These are phyloP conservation scores for Fusarium temperatum DNA, from an alignment of 2,329 filamentous ascomycete genomes.

Conservation along the genomic window DNA sequence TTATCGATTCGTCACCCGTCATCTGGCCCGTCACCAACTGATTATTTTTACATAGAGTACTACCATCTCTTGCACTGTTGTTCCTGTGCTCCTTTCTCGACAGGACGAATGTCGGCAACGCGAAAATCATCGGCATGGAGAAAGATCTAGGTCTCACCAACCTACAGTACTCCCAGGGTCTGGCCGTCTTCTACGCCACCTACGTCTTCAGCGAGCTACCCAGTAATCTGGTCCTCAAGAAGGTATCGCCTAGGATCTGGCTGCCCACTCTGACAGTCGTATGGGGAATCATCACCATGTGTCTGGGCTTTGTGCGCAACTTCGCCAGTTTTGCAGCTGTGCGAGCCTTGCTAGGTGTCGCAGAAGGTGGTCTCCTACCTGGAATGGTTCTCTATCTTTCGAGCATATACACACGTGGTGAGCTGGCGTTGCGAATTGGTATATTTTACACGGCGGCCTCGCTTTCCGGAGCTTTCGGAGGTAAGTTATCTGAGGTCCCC, in stretches of 20 bases:
- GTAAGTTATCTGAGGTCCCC: not conserved
- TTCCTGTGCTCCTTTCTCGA: slow-evolving; percentile 53
- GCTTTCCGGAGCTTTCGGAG: slow-evolving; percentile 48
- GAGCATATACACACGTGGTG: slow-evolving; percentile 66
- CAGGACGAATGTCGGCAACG: slow-evolving; percentile 78
- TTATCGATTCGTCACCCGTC: not conserved
- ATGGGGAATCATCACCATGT: slow-evolving; percentile 69
- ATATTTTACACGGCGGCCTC: slow-evolving; percentile 68
- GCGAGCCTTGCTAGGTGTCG: slow-evolving; percentile 43
- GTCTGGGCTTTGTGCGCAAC: slow-evolving; percentile 62
- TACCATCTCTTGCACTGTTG: not conserved
- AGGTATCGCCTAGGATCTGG: slow-evolving; percentile 67
- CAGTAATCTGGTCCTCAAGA: slow-evolving; percentile 71
- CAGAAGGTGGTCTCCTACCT: slow-evolving; percentile 48
- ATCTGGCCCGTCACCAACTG: not conserved
- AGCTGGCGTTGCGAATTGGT: slow-evolving; percentile 70
- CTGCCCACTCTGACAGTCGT: slow-evolving; percentile 63
- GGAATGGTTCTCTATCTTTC: slow-evolving; percentile 76
- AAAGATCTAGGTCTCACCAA: slow-evolving; percentile 65
- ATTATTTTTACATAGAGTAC: not conserved
- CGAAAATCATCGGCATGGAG: slow-evolving; percentile 71
- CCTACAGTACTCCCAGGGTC: slow-evolving; percentile 69
- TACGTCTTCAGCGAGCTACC: slow-evolving; percentile 71
- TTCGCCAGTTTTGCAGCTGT: slow-evolving; percentile 66
- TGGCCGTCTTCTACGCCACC: slow-evolving; percentile 72